A percentile compares a stretch with the other conserved stretches of the same genome.
Conservation (phyloP, 345 rosid species). For the Eucalyptus erythrocorys region DNA sequence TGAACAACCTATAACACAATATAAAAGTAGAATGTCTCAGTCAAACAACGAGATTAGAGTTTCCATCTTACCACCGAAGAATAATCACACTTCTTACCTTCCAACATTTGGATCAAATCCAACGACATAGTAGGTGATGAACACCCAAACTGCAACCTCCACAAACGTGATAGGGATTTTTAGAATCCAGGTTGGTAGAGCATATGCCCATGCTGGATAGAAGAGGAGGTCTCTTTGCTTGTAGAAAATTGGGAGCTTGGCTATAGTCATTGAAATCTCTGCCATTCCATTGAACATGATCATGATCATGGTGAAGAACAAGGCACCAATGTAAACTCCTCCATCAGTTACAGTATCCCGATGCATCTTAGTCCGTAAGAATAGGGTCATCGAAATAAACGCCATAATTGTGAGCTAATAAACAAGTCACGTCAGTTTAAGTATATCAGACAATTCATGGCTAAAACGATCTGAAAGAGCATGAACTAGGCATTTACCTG, state of each 20-base stretch:
- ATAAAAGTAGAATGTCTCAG: background rate
- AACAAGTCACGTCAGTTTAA: background rate
- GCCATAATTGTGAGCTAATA: slow-evolving; percentile 27
- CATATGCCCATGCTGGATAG: slow-evolving; percentile 75
- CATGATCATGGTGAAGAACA: slow-evolving; percentile 37
- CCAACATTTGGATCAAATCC: slow-evolving; percentile 63
- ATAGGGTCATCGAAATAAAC: slow-evolving; percentile 27
- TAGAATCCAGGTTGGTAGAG: slow-evolving; percentile 75
- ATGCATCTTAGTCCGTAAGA: slow-evolving; percentile 51
- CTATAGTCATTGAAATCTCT: slow-evolving; percentile 67
- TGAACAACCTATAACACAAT: slow-evolving; percentile 39
- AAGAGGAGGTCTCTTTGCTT: slow-evolving; percentile 69
- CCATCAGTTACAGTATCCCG: slow-evolving; percentile 31
- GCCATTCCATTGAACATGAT: slow-evolving; percentile 64
- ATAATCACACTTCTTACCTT: slow-evolving; percentile 25
- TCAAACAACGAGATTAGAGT: background rate
- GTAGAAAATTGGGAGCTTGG: slow-evolving; percentile 79
- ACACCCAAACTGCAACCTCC: slow-evolving; percentile 59
- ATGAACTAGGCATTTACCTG: slow-evolving; percentile 25
- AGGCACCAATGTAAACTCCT: slow-evolving; percentile 39
- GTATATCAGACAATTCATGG: background rate
- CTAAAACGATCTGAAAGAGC: background rate
- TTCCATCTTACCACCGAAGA: background rate
- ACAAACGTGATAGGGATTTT: slow-evolving; percentile 55
- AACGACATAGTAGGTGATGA: slow-evolving; percentile 52